Evolutionary conservation across 2,329 filamentous ascomycete species (phyloP).

Genomic region (Ceratocystis papillata): DNA sequence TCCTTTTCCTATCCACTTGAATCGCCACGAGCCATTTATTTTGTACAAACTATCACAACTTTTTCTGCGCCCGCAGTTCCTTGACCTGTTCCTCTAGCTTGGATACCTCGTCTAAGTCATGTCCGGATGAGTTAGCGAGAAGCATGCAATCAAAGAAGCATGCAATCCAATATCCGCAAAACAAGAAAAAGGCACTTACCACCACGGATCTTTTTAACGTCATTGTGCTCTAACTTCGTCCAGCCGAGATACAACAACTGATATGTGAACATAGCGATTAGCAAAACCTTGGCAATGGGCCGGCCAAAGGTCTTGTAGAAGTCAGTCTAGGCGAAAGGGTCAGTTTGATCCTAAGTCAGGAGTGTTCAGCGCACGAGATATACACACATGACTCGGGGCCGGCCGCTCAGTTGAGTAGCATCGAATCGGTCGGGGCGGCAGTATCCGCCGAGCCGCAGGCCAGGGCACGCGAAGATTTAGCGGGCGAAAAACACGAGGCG

Average conservation of each 20-base stretch:
- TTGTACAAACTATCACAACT: neutral
- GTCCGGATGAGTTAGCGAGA: slow-evolving; percentile 5
- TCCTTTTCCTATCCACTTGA: too few species aligned
- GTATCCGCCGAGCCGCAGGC: neutral
- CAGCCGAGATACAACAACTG: slow-evolving; percentile 66
- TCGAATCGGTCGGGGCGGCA: neutral
- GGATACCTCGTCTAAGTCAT: neutral
- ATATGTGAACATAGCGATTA: slow-evolving; percentile 67
- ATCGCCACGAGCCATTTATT: too few species aligned
- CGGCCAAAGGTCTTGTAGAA: slow-evolving; percentile 69
- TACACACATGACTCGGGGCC: slow-evolving; percentile 21
- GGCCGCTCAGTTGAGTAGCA: slow-evolving; percentile 21
- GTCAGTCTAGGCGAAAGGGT: slow-evolving; percentile 36
- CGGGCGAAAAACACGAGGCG: neutral
- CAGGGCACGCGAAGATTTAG: neutral
- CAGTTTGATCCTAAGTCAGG: neutral
- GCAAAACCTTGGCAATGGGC: slow-evolving; percentile 61
- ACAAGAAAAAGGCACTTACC: slow-evolving; percentile 10
- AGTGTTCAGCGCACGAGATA: neutral
- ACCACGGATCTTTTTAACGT: slow-evolving; percentile 35
- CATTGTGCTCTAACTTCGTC: slow-evolving; percentile 62
- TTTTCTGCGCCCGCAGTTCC: slow-evolving; percentile 18
- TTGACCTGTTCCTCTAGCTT: slow-evolving; percentile 16
- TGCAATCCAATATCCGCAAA: neutral
- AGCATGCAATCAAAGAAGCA: neutral